phyloP scores from a whole-genome alignment of 345 rosid genomes.

The Syzygium aromaticum region DNA sequence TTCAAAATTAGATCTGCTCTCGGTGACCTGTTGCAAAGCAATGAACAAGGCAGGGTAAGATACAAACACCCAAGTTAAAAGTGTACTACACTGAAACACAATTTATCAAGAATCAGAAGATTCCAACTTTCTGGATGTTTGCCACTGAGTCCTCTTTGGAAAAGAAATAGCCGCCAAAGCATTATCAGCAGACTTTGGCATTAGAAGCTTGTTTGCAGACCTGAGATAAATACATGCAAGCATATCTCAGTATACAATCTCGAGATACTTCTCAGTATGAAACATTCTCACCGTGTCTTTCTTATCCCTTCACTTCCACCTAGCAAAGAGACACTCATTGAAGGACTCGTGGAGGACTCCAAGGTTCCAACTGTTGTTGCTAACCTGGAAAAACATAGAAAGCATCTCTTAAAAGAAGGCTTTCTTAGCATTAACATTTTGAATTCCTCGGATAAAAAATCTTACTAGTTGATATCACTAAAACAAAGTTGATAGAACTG shows the following conservation, averaged over 20 bases:
- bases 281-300: neutral
- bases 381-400: neutral
- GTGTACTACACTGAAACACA: neutral
- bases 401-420: neutral
- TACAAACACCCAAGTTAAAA: neutral
- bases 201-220: neutral
- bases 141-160: neutral
- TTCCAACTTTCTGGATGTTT: constrained; percentile 2
- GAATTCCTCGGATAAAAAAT: neutral
- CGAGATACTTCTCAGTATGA: neutral
- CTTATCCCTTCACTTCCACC: neutral
- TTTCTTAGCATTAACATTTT: neutral
- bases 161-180: neutral
- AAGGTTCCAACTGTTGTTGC: neutral
- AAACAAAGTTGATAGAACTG: neutral
- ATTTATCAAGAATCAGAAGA: neutral
- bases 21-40: constrained; percentile 4
- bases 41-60: neutral
- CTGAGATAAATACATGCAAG: neutral
- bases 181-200: constrained; percentile 1
- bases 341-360: neutral
- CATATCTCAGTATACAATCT: neutral
- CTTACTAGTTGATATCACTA: neutral
- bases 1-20: constrained; percentile 3
- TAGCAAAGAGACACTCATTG: neutral